These are phyloP conservation scores for Phialocephala sp. DNA, from an alignment of 2,329 filamentous ascomycete species.

Conservation along the genomic window DNA sequence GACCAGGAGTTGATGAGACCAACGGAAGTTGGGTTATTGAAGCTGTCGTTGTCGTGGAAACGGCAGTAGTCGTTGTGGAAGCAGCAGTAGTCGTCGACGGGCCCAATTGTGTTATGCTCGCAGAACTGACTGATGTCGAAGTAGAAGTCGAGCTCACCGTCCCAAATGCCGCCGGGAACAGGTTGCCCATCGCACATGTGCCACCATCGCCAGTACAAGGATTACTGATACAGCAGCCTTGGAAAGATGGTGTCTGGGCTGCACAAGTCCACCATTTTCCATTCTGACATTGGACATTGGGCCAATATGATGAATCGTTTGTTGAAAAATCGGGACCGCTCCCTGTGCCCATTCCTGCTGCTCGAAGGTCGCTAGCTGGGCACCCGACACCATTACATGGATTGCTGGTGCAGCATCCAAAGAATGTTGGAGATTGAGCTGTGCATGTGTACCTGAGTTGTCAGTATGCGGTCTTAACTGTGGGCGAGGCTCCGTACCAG, in stretches of 20 bases:
- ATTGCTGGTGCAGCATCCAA: slow-evolving; percentile 1
- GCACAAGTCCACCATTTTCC: not conserved
- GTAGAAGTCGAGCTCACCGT: not conserved
- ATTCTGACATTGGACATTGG: not conserved
- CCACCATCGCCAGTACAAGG: not conserved
- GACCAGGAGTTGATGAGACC: not conserved
- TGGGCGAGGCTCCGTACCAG: not conserved
- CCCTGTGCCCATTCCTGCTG: not conserved
- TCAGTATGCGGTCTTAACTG: not conserved
- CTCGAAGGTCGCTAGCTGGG: not conserved
- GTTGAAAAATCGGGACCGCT: not conserved
- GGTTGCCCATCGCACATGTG: not conserved
- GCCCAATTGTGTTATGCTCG: not conserved
- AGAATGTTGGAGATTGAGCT: not conserved
- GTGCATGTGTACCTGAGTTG: not conserved
- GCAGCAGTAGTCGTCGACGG: not conserved
- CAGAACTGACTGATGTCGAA: not conserved
- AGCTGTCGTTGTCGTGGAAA: not conserved
- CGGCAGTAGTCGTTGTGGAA: not conserved
- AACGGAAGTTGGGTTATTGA: not conserved
- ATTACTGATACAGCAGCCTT: not conserved
- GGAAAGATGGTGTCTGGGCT: not conserved
- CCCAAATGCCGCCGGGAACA: not conserved
- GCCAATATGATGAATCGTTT: not conserved
- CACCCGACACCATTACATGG: not conserved